These are phyloP conservation scores for Boletus reticuloceps DNA, from an alignment of 768 basidiomycete genomes.

Conservation along the genomic window DNA sequence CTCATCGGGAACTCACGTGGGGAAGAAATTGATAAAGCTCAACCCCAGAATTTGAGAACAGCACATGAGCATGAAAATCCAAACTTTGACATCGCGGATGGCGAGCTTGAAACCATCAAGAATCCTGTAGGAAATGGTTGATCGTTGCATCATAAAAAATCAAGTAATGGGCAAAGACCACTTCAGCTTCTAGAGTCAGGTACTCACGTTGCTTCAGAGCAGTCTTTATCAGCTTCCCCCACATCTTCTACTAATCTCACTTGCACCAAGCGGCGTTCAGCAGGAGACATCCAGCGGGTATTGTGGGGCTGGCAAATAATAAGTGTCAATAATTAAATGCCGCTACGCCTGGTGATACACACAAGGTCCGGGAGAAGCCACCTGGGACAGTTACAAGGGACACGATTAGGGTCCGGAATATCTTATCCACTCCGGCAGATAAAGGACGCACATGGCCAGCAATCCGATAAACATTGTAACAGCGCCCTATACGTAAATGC, in stretches of 20 bases:
- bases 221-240: constrained; percentile 62
- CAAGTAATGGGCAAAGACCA: too few species aligned
- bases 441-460: constrained; percentile 42
- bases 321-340: too few species aligned
- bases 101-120: constrained; percentile 52
- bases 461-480: constrained; percentile 62
- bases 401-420: background rate
- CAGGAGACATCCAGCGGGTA: constrained; percentile 54
- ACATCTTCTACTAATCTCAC: constrained; percentile 65
- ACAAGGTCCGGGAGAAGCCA: constrained; percentile 62
- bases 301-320: constrained; percentile 47
- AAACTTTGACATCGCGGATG: constrained; percentile 52
- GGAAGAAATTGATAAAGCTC: constrained; percentile 61
- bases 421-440: background rate
- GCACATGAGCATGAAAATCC: constrained; percentile 51
- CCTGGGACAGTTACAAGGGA: constrained; percentile 29
- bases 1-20: constrained; percentile 35
- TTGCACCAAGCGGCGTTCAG: constrained; percentile 58
- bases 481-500: constrained; percentile 43
- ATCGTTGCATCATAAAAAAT: too few species aligned
- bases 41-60: constrained; percentile 50
- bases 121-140: constrained; percentile 33
- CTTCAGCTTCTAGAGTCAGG: too few species aligned
- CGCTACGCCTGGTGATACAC: constrained; percentile 12
- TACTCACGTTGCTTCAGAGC: constrained; percentile 11